A percentile compares a stretch with the other conserved stretches of the same genome.
Evolutionary conservation across 2,329 filamentous ascomycete genomes (phyloP).

Genomic region (Dothiorella sarmentorum): DNA sequence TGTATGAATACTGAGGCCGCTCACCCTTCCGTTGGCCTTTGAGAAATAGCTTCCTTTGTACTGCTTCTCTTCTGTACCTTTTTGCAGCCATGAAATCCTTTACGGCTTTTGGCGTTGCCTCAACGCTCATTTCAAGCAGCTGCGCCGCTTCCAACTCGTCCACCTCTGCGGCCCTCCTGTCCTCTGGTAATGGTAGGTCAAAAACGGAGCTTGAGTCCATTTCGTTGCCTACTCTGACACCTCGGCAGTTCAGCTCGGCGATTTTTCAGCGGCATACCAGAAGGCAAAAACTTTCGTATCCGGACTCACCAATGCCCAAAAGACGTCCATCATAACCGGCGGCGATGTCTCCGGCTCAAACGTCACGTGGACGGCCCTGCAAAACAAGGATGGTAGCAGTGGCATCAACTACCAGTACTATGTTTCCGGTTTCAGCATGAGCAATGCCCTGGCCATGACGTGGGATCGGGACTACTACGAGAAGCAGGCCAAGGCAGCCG

Average conservation of each 20-base stretch:
- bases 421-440: constrained; percentile 25
- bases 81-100: neutral
- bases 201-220: neutral
- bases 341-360: constrained; percentile 9
- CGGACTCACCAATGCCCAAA: constrained; percentile 12
- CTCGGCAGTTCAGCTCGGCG: constrained; percentile 9
- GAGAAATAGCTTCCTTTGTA: too few species aligned
- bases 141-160: constrained; percentile 10
- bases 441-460: constrained; percentile 25
- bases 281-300: constrained; percentile 2
- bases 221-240: neutral
- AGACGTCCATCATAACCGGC: constrained; percentile 13
- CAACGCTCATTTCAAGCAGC: constrained; percentile 3
- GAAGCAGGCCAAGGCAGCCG: constrained; percentile 22
- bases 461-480: constrained; percentile 23
- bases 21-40: neutral
- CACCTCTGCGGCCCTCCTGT: neutral
- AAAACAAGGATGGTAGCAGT: constrained; percentile 24
- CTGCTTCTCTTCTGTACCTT: neutral
- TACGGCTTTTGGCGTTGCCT: constrained; percentile 12
- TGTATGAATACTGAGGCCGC: neutral
- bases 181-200: constrained; percentile 3
- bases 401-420: constrained; percentile 26
- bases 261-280: constrained; percentile 1
- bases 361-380: constrained; percentile 23